These are phyloP conservation scores for Ceratocystis lukuohia DNA, from an alignment of 2,329 filamentous ascomycete genomes.

Conservation along the genomic window DNA sequence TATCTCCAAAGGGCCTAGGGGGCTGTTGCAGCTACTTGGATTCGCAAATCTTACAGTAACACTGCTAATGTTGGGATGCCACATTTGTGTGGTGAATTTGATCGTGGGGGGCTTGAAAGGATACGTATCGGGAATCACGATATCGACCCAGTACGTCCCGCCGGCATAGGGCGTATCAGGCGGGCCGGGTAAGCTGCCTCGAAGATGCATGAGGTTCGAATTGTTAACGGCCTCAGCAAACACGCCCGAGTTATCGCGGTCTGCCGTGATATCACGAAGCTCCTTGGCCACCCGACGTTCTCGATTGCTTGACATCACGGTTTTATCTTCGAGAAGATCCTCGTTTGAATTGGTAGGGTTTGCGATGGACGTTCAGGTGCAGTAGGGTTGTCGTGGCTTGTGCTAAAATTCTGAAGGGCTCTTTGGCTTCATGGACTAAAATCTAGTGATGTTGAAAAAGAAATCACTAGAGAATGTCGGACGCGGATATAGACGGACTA, in stretches of 20 bases:
- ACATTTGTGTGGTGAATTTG: constrained; percentile 84
- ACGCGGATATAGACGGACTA: background rate
- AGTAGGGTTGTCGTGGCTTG: background rate
- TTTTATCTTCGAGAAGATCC: background rate
- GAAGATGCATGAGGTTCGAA: constrained; percentile 66
- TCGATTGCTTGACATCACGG: constrained; percentile 36
- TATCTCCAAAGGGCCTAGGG: background rate
- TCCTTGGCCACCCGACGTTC: constrained; percentile 59
- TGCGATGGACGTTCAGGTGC: background rate
- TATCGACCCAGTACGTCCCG: constrained; percentile 69
- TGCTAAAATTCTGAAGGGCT: background rate
- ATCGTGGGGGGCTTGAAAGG: constrained; percentile 87
- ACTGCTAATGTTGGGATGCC: constrained; percentile 94
- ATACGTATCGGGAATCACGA: constrained; percentile 76
- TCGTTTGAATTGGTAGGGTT: background rate
- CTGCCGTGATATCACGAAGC: constrained; percentile 58
- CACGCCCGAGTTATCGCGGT: constrained; percentile 62
- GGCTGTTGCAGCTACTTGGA: background rate
- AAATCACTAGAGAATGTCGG: background rate
- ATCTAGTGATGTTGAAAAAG: background rate
- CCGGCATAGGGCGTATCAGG: constrained; percentile 90
- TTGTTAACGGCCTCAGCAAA: constrained; percentile 50
- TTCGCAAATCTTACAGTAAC: constrained; percentile 56
- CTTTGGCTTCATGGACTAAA: background rate
- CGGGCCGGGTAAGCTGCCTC: constrained; percentile 71